Evolutionary conservation across 2,329 filamentous ascomycete species (phyloP), one percentile per base, ranked within the genome.

Genomic region (Verticillium klebahnii): DNA sequence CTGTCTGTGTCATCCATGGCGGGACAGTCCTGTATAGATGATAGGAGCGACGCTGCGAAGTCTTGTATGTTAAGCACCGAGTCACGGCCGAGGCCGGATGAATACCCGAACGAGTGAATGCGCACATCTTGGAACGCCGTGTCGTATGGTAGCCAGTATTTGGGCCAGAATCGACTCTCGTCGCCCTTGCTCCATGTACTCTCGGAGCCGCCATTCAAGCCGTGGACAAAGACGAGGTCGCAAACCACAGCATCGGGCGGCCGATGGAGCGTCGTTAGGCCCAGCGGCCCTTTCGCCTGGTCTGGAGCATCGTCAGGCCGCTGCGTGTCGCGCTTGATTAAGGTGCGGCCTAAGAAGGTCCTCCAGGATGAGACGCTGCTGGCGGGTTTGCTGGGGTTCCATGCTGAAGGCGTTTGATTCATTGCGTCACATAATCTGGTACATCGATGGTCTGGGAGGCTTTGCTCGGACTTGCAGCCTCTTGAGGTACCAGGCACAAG

Each of bases 171-270:
- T 8, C 60, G 39, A 3, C 64, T 57, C 0, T 67, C 59, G 19
- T 60, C 61, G 0, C 66, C 67, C 23, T 69, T 66, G 31, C 66
- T 71, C 75, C 75, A 78, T 2, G 75, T 77, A 39, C 70, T 74
- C 15, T 64, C 59, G 0, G 71, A 73, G 2, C 72, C 73, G 0
- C 76, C 75, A 14, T 74, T 73, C 5, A 78, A 67, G 1, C 74
- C 74, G 65, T 78, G 75, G 6, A 78, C 73, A 59, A 78, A 77
- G 19, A 25, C 5, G 25, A 25, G 25, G 25, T 25, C 25, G 25
- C 3, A 25, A 25, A 25, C 25, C 3, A 25, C 25, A 3, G 25
- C 25, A 25, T 25, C 25, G 25, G 25, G 25, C 25, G 25, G 25
- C 25, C 25, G 25, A 25, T 25, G 25, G 25, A 71, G 39, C 0